These are phyloP conservation scores for Ogataea allantospora DNA, from an alignment of 805 yeast genomes.

Conservation along the genomic window DNA sequence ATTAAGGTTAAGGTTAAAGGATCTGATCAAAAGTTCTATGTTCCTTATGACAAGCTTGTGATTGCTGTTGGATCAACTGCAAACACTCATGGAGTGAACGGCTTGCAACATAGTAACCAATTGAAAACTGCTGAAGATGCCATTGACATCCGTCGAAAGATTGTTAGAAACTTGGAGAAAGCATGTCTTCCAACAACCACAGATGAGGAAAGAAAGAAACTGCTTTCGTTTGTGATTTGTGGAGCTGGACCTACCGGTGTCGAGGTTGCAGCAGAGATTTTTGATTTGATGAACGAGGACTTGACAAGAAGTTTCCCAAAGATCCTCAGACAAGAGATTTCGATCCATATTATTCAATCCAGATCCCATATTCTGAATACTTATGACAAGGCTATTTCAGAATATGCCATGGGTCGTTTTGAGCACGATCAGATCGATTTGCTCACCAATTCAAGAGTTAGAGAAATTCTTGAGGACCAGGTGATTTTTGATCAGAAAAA, in stretches of 20 bases:
- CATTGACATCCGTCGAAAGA: slow-evolving; percentile 50
- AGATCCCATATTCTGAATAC: slow-evolving; percentile 67
- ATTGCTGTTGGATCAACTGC: slow-evolving; percentile 68
- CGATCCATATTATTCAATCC: slow-evolving; percentile 69
- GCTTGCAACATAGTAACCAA: slow-evolving; percentile 59
- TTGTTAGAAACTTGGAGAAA: slow-evolving; percentile 53
- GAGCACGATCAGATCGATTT: slow-evolving; percentile 61
- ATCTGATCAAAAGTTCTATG: slow-evolving; percentile 51
- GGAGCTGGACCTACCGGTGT: slow-evolving; percentile 81
- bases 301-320: slow-evolving; percentile 55
- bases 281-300: slow-evolving; percentile 65
- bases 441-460: slow-evolving; percentile 62
- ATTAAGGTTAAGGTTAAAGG: slow-evolving; percentile 52
- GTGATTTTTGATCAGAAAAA: slow-evolving; percentile 57
- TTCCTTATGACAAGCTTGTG: slow-evolving; percentile 70
- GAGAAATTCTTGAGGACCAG: slow-evolving; percentile 52
- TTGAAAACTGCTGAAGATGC: slow-evolving; percentile 70
- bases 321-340: slow-evolving; percentile 57
- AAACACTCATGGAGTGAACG: slow-evolving; percentile 69
- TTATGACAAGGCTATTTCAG: slow-evolving; percentile 61
- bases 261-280: slow-evolving; percentile 71
- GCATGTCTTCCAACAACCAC: slow-evolving; percentile 67
- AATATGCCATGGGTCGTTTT: slow-evolving; percentile 64
- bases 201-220: slow-evolving; percentile 58
- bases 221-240: slow-evolving; percentile 63